Conservation (phyloP, 192 early-diverging fungal genomes). For the Backusella australiensis region DNA sequence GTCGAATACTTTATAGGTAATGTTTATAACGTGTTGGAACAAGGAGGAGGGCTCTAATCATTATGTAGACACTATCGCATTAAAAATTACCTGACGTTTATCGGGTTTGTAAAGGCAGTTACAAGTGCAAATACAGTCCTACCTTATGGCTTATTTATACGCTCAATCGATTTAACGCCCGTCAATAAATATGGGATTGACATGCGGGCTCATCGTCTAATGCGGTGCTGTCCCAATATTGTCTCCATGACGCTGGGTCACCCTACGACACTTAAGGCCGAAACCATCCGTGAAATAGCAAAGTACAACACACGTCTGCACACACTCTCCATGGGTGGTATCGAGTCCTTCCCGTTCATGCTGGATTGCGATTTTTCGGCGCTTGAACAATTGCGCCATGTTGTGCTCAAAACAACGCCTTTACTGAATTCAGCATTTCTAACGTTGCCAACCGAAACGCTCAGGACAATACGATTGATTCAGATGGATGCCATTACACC, state of each 20-base stretch:
- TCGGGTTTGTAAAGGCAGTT: neutral
- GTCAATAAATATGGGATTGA: conserved; percentile 10
- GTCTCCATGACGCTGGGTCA: neutral
- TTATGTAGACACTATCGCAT: neutral
- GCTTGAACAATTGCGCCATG: neutral
- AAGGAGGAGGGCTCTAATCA: neutral
- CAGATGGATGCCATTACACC: neutral
- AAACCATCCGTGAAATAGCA: neutral
- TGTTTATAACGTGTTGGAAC: neutral
- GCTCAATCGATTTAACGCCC: neutral
- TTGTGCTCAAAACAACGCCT: neutral
- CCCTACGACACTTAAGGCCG: neutral
- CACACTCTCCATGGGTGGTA: conserved; percentile 7
- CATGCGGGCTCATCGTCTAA: neutral
- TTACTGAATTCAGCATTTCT: neutral
- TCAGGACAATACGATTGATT: neutral
- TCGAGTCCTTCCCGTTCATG: neutral
- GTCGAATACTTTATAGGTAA: neutral
- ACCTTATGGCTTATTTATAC: neutral
- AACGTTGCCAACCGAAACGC: neutral
- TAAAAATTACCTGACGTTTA: neutral
- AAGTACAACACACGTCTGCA: neutral
- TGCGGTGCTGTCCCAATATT: neutral
- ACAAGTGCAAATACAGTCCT: neutral
- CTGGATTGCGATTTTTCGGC: neutral